These are phyloP conservation scores for Naganishia vaughanmartiniae DNA, from an alignment of 768 basidiomycete genomes.

Conservation along the genomic window DNA sequence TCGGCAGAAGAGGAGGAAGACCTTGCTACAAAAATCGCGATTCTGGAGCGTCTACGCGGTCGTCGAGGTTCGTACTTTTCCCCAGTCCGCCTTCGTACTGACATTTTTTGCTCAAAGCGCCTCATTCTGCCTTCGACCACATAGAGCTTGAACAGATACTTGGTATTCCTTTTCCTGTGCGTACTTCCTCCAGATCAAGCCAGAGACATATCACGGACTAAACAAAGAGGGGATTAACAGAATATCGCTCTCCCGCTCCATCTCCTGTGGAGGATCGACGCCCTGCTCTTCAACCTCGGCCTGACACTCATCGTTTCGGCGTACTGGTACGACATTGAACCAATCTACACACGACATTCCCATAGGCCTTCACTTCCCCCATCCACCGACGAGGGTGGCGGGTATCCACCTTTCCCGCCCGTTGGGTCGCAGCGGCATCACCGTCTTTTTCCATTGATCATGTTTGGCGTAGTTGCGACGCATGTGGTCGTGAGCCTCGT, in stretches of 20 bases:
- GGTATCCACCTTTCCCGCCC: not conserved
- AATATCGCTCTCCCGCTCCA: slow-evolving; percentile 50
- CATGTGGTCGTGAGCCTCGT: slow-evolving; percentile 44
- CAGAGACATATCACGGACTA: no score
- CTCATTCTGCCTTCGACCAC: not conserved
- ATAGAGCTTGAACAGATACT: slow-evolving; percentile 48
- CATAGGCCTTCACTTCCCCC: not conserved
- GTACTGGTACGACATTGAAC: slow-evolving; percentile 49
- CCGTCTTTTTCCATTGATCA: slow-evolving; percentile 42
- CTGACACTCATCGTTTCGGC: slow-evolving; percentile 48
- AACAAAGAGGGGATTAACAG: no score
- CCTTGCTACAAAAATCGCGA: slow-evolving; percentile 46
- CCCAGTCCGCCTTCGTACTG: not conserved
- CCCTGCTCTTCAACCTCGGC: slow-evolving; percentile 49
- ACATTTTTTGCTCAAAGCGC: not conserved
- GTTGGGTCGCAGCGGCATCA: slow-evolving; percentile 27
- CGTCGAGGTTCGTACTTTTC: slow-evolving; percentile 41
- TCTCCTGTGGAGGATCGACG: slow-evolving; percentile 50
- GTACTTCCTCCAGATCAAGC: slow-evolving; percentile 22
- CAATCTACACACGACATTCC: slow-evolving; percentile 41
- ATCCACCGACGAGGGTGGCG: not conserved
- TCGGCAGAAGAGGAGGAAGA: slow-evolving; percentile 44
- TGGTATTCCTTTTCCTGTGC: slow-evolving; percentile 47
- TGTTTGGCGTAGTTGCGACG: slow-evolving; percentile 36
- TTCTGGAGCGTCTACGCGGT: slow-evolving; percentile 45